Evolutionary conservation across 2,329 filamentous ascomycete genomes (phyloP).

Genomic region (Teratosphaeria gauchensis): DNA sequence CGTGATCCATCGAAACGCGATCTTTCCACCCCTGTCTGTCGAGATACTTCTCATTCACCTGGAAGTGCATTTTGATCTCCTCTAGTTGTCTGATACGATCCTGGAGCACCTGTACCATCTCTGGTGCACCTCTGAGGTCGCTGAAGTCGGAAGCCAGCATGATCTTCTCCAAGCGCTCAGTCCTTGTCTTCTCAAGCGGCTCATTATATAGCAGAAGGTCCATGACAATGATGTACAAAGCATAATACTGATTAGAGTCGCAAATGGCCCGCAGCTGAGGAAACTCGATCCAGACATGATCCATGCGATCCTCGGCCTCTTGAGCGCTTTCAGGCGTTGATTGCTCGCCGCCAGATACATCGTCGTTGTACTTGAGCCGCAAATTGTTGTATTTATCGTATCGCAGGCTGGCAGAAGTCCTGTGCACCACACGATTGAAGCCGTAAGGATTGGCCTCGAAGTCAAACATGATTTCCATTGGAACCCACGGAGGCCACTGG

Average conservation of each 20-base stretch:
- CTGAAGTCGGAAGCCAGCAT: constrained; percentile 98
- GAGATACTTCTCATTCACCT: constrained; percentile 77
- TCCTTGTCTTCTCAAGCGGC: constrained; percentile 93
- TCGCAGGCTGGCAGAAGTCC: constrained; percentile 85
- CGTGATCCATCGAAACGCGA: constrained; percentile 75
- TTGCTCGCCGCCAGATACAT: constrained; percentile 57
- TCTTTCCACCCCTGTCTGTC: constrained; percentile 90
- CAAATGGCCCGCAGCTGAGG: constrained; percentile 89
- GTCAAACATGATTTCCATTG: constrained; percentile 97
- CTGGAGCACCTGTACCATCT: constrained; percentile 85
- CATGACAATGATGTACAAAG: constrained; percentile 94
- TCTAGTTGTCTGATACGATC: constrained; percentile 87
- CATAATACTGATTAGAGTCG: constrained; percentile 94
- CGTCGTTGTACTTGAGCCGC: constrained; percentile 92
- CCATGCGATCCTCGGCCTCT: constrained; percentile 61
- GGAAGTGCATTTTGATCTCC: constrained; percentile 94
- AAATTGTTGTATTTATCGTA: constrained; percentile 98
- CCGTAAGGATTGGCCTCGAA: constrained; percentile 89
- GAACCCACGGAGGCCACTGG: constrained; percentile 96
- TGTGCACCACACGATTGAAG: constrained; percentile 95
- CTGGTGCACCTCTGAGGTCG: constrained; percentile 83
- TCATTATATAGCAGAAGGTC: constrained; percentile 95
- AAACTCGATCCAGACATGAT: constrained; percentile 95
- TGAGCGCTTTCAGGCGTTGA: constrained; percentile 33
- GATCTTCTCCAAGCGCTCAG: constrained; percentile 91